Evolutionary conservation across 2,329 filamentous ascomycete species (phyloP).

Genomic region (Graphiopsis chlorocephala): DNA sequence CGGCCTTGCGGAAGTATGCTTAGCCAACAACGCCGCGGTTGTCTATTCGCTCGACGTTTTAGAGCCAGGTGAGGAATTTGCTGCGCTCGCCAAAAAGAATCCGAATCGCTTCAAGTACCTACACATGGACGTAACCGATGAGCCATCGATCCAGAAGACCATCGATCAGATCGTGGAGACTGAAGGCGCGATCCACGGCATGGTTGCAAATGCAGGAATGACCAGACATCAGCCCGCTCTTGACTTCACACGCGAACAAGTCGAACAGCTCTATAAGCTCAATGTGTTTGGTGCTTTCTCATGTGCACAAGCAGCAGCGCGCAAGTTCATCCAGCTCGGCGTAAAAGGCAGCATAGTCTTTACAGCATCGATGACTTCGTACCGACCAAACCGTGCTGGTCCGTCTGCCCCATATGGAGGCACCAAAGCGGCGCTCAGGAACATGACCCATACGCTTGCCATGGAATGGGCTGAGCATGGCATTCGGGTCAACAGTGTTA

Average conservation of each 20-base stretch:
- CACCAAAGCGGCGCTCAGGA: conserved; percentile 27
- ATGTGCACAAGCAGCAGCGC: conserved; percentile 35
- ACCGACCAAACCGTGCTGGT: conserved; percentile 33
- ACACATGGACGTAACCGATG: conserved; percentile 32
- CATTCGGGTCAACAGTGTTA: conserved; percentile 29
- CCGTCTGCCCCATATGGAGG: conserved; percentile 33
- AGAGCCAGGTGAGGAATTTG: conserved; percentile 31
- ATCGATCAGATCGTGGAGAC: conserved; percentile 27
- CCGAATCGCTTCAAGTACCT: conserved; percentile 30
- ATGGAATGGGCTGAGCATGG: conserved; percentile 35
- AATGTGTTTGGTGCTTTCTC: conserved; percentile 40
- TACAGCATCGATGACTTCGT: conserved; percentile 37
- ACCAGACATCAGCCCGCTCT: conserved; percentile 31
- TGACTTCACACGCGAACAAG: conserved; percentile 31
- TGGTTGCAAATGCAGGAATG: conserved; percentile 32
- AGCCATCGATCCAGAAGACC: conserved; percentile 23
- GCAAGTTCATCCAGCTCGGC: conserved; percentile 33
- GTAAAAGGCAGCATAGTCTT: conserved; percentile 37
- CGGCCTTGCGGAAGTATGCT: conserved; percentile 33
- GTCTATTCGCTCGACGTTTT: conserved; percentile 33
- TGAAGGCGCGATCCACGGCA: conserved; percentile 28
- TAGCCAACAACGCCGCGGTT: conserved; percentile 29
- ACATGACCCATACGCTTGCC: conserved; percentile 30
- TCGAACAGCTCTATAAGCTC: conserved; percentile 36
- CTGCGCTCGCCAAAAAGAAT: conserved; percentile 27